phyloP scores from a whole-genome alignment of 1,139 yeast genomes.

The Suzukiozyma palmioleophila region DNA sequence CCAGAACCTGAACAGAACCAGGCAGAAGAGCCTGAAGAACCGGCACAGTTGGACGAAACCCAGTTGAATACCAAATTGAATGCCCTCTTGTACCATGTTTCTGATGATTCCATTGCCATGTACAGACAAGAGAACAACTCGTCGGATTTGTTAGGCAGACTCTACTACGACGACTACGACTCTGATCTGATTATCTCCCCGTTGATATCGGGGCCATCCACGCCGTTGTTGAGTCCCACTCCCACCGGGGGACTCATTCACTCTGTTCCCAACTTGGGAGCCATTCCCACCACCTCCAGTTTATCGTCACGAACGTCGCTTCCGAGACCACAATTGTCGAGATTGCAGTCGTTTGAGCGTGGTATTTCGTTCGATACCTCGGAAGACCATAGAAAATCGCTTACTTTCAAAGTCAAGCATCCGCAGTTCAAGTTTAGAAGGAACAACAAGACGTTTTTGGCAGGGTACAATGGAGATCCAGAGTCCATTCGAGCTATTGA shows the following conservation, averaged over 20 bases:
- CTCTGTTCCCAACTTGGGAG: too few species aligned
- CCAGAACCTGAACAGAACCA: constrained; percentile 4
- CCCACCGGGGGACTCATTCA: not conserved
- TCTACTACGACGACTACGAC: constrained; percentile 44
- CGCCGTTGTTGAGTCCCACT: constrained; percentile 16
- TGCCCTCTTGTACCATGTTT: constrained; percentile 37
- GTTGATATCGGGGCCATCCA: constrained; percentile 13
- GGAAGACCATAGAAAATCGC: constrained; percentile 38
- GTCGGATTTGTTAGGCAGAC: constrained; percentile 39
- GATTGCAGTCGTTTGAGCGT: constrained; percentile 18
- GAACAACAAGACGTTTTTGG: constrained; percentile 56
- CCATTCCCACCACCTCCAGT: not conserved
- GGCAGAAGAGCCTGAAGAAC: constrained; percentile 6
- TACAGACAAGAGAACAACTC: constrained; percentile 37
- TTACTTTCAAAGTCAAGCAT: constrained; percentile 54
- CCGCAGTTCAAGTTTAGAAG: constrained; percentile 51
- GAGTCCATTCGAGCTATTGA: constrained; percentile 58
- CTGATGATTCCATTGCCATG: constrained; percentile 37
- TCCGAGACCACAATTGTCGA: constrained; percentile 6
- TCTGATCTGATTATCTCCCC: constrained; percentile 28
- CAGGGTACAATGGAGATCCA: constrained; percentile 56
- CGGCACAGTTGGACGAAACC: constrained; percentile 23
- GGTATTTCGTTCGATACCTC: constrained; percentile 55
- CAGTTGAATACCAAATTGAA: constrained; percentile 36
- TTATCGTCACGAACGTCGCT: constrained; percentile 7